Percentiles rank a stretch among this genome's conserved stretches.
Conservation (phyloP, 1,284 basidiomycete genomes). For the Cutaneotrichosporon sp. region DNA sequence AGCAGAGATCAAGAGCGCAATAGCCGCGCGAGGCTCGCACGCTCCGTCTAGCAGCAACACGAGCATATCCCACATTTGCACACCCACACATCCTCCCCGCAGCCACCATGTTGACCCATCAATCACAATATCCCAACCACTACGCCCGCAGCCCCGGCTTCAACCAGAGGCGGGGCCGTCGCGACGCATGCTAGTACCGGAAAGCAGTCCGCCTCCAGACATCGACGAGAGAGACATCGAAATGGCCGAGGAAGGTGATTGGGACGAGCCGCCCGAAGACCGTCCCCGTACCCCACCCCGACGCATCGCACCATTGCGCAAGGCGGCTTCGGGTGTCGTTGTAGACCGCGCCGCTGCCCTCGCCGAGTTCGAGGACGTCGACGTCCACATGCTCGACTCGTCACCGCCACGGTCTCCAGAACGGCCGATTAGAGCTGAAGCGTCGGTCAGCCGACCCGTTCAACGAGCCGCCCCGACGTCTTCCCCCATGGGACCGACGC, state of each 20-base stretch:
- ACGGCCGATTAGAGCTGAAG: conserved; percentile 17
- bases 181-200: background rate
- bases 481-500: background rate
- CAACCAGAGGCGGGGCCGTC: conserved; percentile 19
- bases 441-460: background rate
- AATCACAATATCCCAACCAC: background rate
- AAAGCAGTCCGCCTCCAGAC: conserved; percentile 27
- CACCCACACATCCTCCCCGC: conserved; percentile 4
- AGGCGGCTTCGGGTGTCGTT: background rate
- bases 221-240: conserved; percentile 35
- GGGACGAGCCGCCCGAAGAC: conserved; percentile 19
- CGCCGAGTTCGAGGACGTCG: conserved; percentile 33
- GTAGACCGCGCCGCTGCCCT: conserved; percentile 19
- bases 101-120: conserved; percentile 11
- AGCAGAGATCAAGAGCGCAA: conserved; percentile 38
- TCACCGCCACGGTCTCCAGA: conserved; percentile 23
- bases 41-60: conserved; percentile 35
- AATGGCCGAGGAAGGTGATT: conserved; percentile 30
- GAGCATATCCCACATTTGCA: background rate
- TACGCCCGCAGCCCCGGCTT: background rate
- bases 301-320: background rate
- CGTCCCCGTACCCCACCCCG: conserved; percentile 13
- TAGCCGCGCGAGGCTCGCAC: conserved; percentile 25
- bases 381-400: conserved; percentile 32
- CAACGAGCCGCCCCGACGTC: background rate